Evolutionary conservation across 441 rosid species (phyloP).

Genomic region (Croton setiger): DNA sequence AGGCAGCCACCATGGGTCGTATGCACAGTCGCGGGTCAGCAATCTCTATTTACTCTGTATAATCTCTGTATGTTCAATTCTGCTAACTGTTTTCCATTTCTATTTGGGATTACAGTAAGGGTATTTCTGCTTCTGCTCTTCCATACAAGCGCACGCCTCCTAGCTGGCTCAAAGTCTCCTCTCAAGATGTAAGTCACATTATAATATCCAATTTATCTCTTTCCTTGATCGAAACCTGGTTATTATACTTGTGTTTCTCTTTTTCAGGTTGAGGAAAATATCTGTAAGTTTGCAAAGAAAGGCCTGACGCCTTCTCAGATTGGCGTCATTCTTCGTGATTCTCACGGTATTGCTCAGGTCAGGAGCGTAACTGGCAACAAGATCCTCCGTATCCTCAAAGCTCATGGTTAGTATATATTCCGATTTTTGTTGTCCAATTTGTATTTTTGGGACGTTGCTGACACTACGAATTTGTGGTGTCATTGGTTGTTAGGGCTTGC

Average conservation of each 20-base stretch:
- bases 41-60: background rate
- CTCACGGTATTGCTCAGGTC: conserved; percentile 81
- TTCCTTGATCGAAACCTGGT: background rate
- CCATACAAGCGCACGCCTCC: conserved; percentile 81
- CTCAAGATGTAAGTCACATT: conserved; percentile 45
- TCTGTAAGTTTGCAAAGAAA: conserved; percentile 79
- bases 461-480: background rate
- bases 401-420: conserved; percentile 35
- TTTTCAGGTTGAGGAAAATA: conserved; percentile 63
- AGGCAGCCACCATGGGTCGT: conserved; percentile 54
- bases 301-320: conserved; percentile 80
- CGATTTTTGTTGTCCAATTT: background rate
- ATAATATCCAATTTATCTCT: background rate
- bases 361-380: conserved; percentile 72
- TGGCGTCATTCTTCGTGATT: conserved; percentile 82
- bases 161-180: conserved; percentile 64
- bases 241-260: background rate
- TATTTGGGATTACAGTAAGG: conserved; percentile 44
- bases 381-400: conserved; percentile 69
- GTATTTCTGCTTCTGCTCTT: conserved; percentile 83
- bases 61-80: background rate
- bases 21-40: conserved; percentile 80
- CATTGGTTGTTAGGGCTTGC: conserved; percentile 45
- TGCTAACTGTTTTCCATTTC: background rate
- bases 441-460: background rate